Evolutionary conservation across 768 basidiomycete genomes (phyloP), one percentile per base, ranked within the genome.

Genomic region (Trametes coccinea): DNA sequence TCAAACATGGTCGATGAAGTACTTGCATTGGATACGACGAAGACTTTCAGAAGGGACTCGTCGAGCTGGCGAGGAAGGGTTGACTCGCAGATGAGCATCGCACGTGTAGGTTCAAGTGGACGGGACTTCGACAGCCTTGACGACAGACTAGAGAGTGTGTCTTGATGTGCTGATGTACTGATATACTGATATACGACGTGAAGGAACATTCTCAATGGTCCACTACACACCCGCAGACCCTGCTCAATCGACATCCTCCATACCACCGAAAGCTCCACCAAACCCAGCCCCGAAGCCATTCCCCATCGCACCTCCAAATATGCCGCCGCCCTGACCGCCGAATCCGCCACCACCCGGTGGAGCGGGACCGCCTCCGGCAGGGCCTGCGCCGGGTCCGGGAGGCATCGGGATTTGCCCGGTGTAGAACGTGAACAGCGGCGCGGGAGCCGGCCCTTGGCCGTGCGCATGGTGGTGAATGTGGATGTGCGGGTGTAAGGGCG

Each of bases 11-110:
- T 74, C 72, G 0, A 71, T 79, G 74, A 75, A 78, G 58, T n/a
- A n/a, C n/a, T n/a, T 80, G 79, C 52, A 69, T 78, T 16, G 77
- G 71, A 2, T 80, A 80, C 48, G 76, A 80, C 49, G 64, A 65
- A 4, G 63, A 71, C 0, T 77, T 79, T 50, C 78, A 79, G 59
- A 58, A 60, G 10, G 66, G 72, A 4, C 58, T 80, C 2, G 33
- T 50, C 2, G 45, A 54, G 6, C 41, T 60, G 10, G 9, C 53
- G 14, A 16, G n/a, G 3, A 6, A 33, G 10, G 2, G 31, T 6
- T 52, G n/a, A 40, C 17, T 46, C 6, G 17, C 22, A 10, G 6
- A 27, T 17, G 45, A 46, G 22, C 22, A 10, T 46, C 45, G 22
- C 22, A 22, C 22, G 22, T 22, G 22, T 22, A 22, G 22, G 0